Evolutionary conservation across 345 rosid species (phyloP), one percentile per base, ranked within the genome.

Genomic region (Acer saccharum): DNA sequence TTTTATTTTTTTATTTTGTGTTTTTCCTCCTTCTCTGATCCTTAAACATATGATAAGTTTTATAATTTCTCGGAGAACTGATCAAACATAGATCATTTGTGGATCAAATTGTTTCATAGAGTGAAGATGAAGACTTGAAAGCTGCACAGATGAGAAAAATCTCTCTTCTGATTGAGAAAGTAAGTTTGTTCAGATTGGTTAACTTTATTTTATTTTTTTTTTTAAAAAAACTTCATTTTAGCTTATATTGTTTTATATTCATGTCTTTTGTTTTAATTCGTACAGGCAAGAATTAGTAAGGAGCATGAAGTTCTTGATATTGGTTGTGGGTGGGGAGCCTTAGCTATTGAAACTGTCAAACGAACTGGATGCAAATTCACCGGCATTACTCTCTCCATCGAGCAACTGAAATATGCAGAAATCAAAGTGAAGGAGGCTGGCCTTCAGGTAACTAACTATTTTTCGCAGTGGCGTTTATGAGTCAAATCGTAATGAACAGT

Each of bases 251-350:
- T 18, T 52, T 2, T 43, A 43, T 43, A 43, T 1, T 32, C 35
- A 60, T 14, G 60, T 4, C 17, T 50, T 39, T 46, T n/a, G 7
- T 11, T 35, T 11, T 35, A 62, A 32, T 50, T 2, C 44, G 73
- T 75, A 8, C 35, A 91, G 97, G 92, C 94, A 9, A 86, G 91
- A 80, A 82, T 95, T 70, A 80, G 75, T 43, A 87, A 86, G 73
- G 64, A 82, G 8, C 92, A 93, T 69, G 91, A 90, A 78, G 84
- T 95, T 82, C 91, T 95, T 6, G 98, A 95, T 73, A 91, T 95
- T 52, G 99, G 99, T 20, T 90, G 89, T 32, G 99, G 99, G 32
- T 95, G 99, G 99, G 99, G 99, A 77, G 81, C 92, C 65, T 86
- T 93, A 27, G 99, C 97, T 35, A 87, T 95, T 41, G 95, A 95